These are phyloP conservation scores for Penicillium palitans DNA, from an alignment of 2,329 filamentous ascomycete species.

Conservation along the genomic window DNA sequence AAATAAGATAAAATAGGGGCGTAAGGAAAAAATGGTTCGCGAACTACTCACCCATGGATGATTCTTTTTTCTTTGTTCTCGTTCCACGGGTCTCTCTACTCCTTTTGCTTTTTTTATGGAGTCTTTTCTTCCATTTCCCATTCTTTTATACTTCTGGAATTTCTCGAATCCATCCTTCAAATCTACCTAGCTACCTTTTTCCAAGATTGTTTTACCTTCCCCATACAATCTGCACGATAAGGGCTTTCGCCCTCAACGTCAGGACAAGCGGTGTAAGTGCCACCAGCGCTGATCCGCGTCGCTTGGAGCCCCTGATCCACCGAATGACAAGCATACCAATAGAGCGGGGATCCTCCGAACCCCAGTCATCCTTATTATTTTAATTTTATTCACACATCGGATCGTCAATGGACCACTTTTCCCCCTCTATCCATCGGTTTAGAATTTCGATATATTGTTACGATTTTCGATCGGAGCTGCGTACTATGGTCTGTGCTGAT, in stretches of 20 bases:
- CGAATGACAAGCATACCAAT: conserved; percentile 29
- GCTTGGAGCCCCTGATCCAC: conserved; percentile 29
- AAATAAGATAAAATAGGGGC: conserved; percentile 4
- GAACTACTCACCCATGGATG: conserved; percentile 15
- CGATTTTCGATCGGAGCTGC: conserved; percentile 9
- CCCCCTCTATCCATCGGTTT: conserved; percentile 9
- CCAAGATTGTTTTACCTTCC: neutral
- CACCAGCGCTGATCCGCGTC: conserved; percentile 26
- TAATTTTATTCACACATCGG: conserved; percentile 5
- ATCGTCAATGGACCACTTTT: conserved; percentile 19
- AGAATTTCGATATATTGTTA: neutral
- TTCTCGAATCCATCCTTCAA: neutral
- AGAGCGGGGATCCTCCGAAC: conserved; percentile 21
- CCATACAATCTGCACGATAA: conserved; percentile 2
- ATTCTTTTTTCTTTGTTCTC: neutral
- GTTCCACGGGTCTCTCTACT: conserved; percentile 9
- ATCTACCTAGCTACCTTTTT: neutral
- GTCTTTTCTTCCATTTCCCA: neutral
- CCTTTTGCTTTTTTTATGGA: neutral
- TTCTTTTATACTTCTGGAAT: neutral
- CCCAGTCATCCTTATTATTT: conserved; percentile 19
- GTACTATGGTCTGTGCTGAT: conserved; percentile 10
- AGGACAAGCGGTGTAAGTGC: conserved; percentile 29
- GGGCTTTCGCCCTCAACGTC: conserved; percentile 4
- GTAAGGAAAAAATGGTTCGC: conserved; percentile 11